phyloP scores from a whole-genome alignment of 179 eudicot species.

The Beta lomatogona region DNA sequence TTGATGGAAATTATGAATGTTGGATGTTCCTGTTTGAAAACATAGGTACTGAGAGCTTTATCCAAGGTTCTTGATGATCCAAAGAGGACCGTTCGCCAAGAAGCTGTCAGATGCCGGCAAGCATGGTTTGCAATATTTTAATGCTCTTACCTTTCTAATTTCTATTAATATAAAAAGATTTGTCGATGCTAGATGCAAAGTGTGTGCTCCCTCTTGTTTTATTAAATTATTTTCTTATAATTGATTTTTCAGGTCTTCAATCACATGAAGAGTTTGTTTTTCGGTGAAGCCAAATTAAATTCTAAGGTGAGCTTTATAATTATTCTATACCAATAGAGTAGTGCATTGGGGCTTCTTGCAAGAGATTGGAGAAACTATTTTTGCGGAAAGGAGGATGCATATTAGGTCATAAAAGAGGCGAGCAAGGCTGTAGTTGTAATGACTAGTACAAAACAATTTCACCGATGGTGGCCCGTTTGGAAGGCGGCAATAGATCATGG shows the following conservation, averaged over 20 bases:
- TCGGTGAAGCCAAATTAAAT: neutral
- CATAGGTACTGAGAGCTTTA: conserved; percentile 67
- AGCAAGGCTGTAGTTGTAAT: too few species aligned
- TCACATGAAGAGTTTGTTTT: conserved; percentile 37
- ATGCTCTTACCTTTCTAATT: neutral
- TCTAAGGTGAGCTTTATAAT: conserved; percentile 6
- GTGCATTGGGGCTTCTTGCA: neutral
- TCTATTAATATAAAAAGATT: neutral
- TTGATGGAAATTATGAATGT: neutral
- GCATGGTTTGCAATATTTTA: conserved; percentile 59
- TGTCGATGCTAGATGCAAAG: neutral
- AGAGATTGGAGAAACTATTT: neutral
- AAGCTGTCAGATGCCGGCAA: conserved; percentile 90
- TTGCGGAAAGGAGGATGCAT: neutral
- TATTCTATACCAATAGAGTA: neutral
- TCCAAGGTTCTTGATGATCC: conserved; percentile 88
- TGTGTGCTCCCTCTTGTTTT: conserved; percentile 9
- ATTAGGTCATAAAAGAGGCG: too few species aligned
- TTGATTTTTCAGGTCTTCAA: conserved; percentile 52
- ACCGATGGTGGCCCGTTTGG: too few species aligned
- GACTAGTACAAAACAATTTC: too few species aligned
- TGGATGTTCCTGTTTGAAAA: conserved; percentile 11
- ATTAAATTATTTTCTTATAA: neutral
- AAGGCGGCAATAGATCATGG: too few species aligned
- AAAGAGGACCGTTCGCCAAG: conserved; percentile 82